Evolutionary conservation across 495 filamentous ascomycete species (phyloP).

Genomic region (Hypoxylon fragiforme): DNA sequence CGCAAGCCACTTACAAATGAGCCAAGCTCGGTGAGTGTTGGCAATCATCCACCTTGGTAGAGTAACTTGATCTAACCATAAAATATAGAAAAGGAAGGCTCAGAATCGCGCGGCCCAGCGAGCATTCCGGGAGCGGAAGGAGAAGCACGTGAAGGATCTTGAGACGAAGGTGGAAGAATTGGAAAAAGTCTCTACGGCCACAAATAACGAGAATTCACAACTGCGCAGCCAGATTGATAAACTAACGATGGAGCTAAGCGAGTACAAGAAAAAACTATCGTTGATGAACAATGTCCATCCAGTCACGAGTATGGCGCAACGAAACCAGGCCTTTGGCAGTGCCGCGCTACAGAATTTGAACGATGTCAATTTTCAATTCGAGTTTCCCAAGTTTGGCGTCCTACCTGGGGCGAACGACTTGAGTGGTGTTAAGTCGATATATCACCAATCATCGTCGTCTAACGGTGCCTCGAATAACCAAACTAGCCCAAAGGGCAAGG

Average conservation of each 20-base stretch:
- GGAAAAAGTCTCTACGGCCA: constrained; percentile 79
- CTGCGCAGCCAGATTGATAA: constrained; percentile 86
- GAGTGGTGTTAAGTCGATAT: constrained; percentile 44
- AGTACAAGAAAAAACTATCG: constrained; percentile 86
- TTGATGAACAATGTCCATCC: constrained; percentile 44
- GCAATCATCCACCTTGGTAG: not conserved
- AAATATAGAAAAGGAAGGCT: constrained; percentile 88
- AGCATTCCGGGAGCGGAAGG: constrained; percentile 96
- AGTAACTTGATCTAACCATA: constrained; percentile 49
- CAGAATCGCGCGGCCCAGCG: constrained; percentile 97
- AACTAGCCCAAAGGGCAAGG: constrained; percentile 37
- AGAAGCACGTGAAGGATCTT: constrained; percentile 94
- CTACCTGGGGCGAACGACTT: constrained; percentile 65
- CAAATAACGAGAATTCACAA: constrained; percentile 83
- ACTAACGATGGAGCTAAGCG: constrained; percentile 78
- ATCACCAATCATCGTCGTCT: constrained; percentile 33
- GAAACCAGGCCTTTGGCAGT: constrained; percentile 40
- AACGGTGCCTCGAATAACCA: constrained; percentile 33
- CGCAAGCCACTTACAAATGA: constrained; percentile 95
- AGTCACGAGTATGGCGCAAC: constrained; percentile 13
- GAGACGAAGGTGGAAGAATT: constrained; percentile 93
- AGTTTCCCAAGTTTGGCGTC: constrained; percentile 88
- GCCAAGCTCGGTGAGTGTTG: constrained; percentile 81
- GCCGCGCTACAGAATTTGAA: constrained; percentile 65
- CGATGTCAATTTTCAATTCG: constrained; percentile 83